A percentile compares a stretch with the other conserved stretches of the same genome.
Conservation (phyloP, 1,284 basidiomycete species). For the Agaricales sp. region DNA sequence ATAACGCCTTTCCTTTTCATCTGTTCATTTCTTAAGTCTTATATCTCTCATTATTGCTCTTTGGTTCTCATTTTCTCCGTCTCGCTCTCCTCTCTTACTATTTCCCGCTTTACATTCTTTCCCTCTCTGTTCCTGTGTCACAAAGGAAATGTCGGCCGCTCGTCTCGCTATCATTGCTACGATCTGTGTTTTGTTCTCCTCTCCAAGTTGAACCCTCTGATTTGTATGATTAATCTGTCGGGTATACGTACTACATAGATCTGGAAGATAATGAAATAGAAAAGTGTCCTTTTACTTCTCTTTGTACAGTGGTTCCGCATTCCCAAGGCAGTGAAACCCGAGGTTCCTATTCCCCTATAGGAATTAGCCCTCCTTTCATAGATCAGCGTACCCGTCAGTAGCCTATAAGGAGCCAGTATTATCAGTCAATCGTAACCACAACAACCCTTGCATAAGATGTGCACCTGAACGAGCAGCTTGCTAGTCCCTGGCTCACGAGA, state of each 20-base stretch:
- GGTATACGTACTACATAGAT: background rate
- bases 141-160: background rate
- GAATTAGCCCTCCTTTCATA: conserved; percentile 13
- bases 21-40: conserved; percentile 1
- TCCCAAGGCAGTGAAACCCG: background rate
- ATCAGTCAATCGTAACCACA: background rate
- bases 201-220: background rate
- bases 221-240: too few species aligned
- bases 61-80: background rate
- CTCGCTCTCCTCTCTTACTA: background rate
- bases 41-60: background rate
- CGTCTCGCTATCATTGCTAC: background rate
- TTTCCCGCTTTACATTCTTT: conserved; percentile 1
- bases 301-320: background rate
- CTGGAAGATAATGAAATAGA: conserved; percentile 1
- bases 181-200: background rate
- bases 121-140: background rate
- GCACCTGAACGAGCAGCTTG: conserved; percentile 66
- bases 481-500: conserved; percentile 71
- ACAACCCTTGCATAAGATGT: background rate
- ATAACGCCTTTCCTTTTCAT: background rate
- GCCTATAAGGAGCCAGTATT: conserved; percentile 19
- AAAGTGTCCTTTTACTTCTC: background rate
- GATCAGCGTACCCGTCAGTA: conserved; percentile 32
- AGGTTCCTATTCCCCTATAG: too few species aligned